phyloP scores from a whole-genome alignment of 306 rosid species.

The Cucurbita maxima region DNA sequence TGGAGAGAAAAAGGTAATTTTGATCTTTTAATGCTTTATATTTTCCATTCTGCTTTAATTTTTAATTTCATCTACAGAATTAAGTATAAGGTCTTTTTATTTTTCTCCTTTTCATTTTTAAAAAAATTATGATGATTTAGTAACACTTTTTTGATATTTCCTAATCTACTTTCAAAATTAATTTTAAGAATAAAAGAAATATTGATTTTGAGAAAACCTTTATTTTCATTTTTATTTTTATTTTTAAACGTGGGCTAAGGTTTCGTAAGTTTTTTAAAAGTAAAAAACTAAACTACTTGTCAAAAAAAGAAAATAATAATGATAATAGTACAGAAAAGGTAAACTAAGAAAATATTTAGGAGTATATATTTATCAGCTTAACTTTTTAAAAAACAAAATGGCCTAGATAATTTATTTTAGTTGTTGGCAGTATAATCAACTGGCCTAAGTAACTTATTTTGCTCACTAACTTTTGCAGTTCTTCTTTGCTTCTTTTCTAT shows the following conservation, averaged over 20 bases:
- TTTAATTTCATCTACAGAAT: conserved; percentile 7
- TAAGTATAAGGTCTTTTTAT: neutral
- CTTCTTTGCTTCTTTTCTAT: conserved; percentile 84
- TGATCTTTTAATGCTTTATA: neutral
- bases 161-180: neutral
- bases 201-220: neutral
- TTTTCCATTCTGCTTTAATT: neutral
- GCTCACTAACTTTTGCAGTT: conserved; percentile 38
- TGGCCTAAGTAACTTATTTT: conserved; percentile 11
- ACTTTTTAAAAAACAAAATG: neutral
- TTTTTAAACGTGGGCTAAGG: neutral
- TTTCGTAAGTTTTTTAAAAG: neutral
- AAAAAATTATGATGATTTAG: neutral
- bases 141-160: neutral
- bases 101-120: neutral
- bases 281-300: neutral
- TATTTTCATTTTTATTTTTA: neutral
- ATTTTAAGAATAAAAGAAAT: neutral
- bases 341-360: neutral
- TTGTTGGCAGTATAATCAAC: neutral
- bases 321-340: neutral
- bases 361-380: neutral
- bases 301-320: neutral
- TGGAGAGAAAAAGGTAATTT: conserved; percentile 57
- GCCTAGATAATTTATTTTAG: neutral